Base-by-base conservation (phyloP, 2,329 filamentous ascomycete species). In the Fonsecaea monophora region DNA sequence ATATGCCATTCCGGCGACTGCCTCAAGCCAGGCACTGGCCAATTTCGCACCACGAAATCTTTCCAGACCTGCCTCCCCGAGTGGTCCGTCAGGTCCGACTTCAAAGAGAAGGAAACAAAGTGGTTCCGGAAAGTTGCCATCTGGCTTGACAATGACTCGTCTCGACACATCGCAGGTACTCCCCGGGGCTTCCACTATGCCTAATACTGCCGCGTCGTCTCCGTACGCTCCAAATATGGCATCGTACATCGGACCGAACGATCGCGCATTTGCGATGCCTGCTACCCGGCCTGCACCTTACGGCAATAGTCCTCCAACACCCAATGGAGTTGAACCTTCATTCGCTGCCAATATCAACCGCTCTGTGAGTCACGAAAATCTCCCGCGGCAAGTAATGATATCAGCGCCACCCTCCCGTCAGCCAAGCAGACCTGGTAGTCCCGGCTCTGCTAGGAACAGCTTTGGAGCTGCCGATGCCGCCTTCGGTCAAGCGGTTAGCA, bases 81-180 rank as follows among this genome's bases (percentile, higher is more conserved):
- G 80, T 57, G 86, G 84, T 13, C 84, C 88, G 60, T 80, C 84
- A 37, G 90, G 88, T 0, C 90, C 90, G 1, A 83, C 84, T 38
- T 85, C 87, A 53, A 97, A 96, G 82, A 93, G 93, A 80, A 86
- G 93, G 69, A 97, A 96, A 78, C 88, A 90, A 5, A 93, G 89
- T 76, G 85, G 85, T 48, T 86, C 87, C 15, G 79, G 82, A 38
- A 92, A 92, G 76, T 81, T 96, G 13, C 91, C 92, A 0, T 88
- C 86, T 18, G 89, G 87, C 15, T 79, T 96, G 72, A 86, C 89
- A 7, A 96, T 97, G 93, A 96, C 93, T 1, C 88, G 88, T 63
- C 82, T 95, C 40, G 91, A 95, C 72, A 89, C 87, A 1, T 81
- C 77, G 63, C 80, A 80, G 45, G 48, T 65, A 59, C 71, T 77